Conservation (phyloP, 108 stramenopile genomes). For the Discostella stelligeroides region DNA sequence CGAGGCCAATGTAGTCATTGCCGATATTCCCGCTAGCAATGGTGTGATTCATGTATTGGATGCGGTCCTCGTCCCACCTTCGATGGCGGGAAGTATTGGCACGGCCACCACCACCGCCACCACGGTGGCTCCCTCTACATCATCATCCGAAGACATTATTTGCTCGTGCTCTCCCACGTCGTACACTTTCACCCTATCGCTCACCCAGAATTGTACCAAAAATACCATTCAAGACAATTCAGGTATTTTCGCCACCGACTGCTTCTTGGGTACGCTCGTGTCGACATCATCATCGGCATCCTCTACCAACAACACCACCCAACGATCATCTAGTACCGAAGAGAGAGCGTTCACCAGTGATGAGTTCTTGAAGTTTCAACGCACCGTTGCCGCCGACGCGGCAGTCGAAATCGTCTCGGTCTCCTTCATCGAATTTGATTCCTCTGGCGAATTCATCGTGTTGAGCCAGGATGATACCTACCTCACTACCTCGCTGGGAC, state of each 20-base stretch:
- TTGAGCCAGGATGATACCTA: conserved; percentile 41
- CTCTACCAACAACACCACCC: neutral
- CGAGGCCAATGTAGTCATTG: conserved; percentile 38
- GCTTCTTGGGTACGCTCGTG: conserved; percentile 14
- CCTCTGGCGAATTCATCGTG: conserved; percentile 27
- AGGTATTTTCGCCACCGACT: conserved; percentile 20
- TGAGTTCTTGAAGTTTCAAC: neutral
- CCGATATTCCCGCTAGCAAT: conserved; percentile 55
- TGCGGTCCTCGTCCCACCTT: conserved; percentile 49
- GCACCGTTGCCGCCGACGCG: neutral
- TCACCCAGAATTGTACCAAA: conserved; percentile 9
- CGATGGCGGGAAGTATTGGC: neutral
- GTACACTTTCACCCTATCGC: conserved; percentile 22
- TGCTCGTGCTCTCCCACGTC: conserved; percentile 30
- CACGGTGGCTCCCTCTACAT: neutral
- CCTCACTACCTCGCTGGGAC: conserved; percentile 14
- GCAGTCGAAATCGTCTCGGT: conserved; percentile 14
- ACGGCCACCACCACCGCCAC: neutral
- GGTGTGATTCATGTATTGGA: conserved; percentile 64
- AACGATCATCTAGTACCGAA: neutral
- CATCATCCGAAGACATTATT: neutral
- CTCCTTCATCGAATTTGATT: conserved; percentile 42
- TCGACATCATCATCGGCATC: conserved; percentile 1
- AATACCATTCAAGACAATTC: conserved; percentile 12
- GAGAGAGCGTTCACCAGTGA: neutral